A percentile compares a stretch with the other conserved stretches of the same genome.
Conservation (phyloP, 2,329 filamentous ascomycete genomes). For the Cercospora sesami region DNA sequence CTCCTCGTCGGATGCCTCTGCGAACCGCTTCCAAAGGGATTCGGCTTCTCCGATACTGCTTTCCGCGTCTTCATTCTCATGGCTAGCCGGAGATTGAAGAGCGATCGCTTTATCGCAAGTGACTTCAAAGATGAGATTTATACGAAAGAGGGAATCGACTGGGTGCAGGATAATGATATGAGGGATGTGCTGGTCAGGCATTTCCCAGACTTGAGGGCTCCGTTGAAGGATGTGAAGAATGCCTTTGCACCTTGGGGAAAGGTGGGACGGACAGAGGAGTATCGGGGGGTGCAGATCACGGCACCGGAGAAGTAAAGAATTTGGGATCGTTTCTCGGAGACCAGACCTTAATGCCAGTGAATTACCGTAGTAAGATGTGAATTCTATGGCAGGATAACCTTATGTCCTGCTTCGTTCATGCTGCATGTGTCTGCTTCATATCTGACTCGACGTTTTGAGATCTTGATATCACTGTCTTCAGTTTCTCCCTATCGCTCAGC, state of each 20-base stretch:
- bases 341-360: not conserved
- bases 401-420: not conserved
- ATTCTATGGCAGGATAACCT: not conserved
- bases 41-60: slow-evolving; percentile 52
- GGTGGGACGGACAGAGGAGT: slow-evolving; percentile 12
- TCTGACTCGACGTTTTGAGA: not conserved
- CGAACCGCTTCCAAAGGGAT: slow-evolving; percentile 48
- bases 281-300: not conserved
- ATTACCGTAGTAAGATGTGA: not conserved
- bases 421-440: not conserved
- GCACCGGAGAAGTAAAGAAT: slow-evolving; percentile 24
- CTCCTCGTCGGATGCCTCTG: slow-evolving; percentile 46
- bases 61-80: slow-evolving; percentile 51
- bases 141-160: slow-evolving; percentile 45
- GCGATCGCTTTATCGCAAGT: slow-evolving; percentile 49
- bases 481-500: not conserved
- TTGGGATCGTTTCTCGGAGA: not conserved
- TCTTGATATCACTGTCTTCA: not conserved
- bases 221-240: slow-evolving; percentile 39
- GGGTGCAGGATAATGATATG: slow-evolving; percentile 49
- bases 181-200: slow-evolving; percentile 47
- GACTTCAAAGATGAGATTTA: slow-evolving; percentile 46
- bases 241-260: slow-evolving; percentile 40
- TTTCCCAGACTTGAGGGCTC: slow-evolving; percentile 44
- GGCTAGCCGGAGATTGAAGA: slow-evolving; percentile 48